Evolutionary conservation across 1,284 basidiomycete genomes (phyloP), one percentile per base, ranked within the genome.

Genomic region (Ceratorhiza oryzae-sativae): DNA sequence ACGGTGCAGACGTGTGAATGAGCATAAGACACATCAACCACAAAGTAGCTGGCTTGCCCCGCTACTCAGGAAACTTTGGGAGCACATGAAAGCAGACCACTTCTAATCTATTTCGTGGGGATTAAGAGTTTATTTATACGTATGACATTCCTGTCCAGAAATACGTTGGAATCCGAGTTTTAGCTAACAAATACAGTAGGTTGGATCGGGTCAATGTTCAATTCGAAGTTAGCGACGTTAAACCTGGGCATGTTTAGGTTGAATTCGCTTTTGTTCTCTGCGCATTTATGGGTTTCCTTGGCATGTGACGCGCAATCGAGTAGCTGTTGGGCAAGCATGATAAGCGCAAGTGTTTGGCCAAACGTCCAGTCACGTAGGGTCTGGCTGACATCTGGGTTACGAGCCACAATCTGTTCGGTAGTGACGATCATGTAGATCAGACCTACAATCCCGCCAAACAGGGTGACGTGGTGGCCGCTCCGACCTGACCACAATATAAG

Each of bases 391-490:
- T 67, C 49, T 10, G 49, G 48, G 25, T 67, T 42, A 20, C 63
- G 13, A 15, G 34, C 23, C 10, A 53, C 49, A 30, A 67, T 67
- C 25, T 67, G 63, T n/a, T 67, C 63, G 2, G 48, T 67, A 10
- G 63, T 55, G 36, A 67, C 36, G 39, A 67, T 56, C 63, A 67
- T 55, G 20, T 67, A 67, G 20, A 67, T 67, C 49, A 67, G 10
- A 30, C 48, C 63, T 12, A 42, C 49, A 13, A 55, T 23, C 36
- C 63, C 63, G 15, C 63, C 63, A 55, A 67, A 67, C 1, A 18
- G 51, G 36, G 32, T 42, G n/a, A 67, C 39, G n/a, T 53, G 39
- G 6, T 39, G n/a, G 20, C 12, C 20, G 9, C 23, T 2, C 10
- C 41, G 25, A 20, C 39, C 63, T 67, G 39, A 36, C 9, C 9